phyloP scores from a whole-genome alignment of 352 stramenopile species.

The Lagenidium giganteum region DNA sequence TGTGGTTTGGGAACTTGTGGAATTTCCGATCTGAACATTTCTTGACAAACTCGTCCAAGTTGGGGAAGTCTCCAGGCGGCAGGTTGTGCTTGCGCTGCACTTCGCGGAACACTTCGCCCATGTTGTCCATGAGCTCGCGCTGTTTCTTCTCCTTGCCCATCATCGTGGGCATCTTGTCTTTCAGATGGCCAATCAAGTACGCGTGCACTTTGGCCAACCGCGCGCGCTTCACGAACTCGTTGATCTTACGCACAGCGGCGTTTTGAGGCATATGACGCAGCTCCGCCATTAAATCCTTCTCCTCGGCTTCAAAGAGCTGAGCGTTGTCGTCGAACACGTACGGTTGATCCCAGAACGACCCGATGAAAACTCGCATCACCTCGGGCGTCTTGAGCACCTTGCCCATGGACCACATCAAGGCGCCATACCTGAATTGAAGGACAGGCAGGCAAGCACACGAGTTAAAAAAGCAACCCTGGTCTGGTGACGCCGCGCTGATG shows the following conservation, averaged over 20 bases:
- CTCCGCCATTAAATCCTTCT: constrained; percentile 97
- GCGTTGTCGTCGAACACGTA: constrained; percentile 86
- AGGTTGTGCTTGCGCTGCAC: constrained; percentile 98
- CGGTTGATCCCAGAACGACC: constrained; percentile 96
- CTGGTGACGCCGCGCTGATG: no score
- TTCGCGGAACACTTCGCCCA: constrained; percentile 95
- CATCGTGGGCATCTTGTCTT: constrained; percentile 95
- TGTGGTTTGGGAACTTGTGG: constrained; percentile 88
- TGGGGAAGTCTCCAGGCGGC: constrained; percentile 92
- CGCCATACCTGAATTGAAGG: constrained; percentile 86
- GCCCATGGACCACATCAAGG: constrained; percentile 97
- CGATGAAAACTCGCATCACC: constrained; percentile 97
- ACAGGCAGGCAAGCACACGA: background rate
- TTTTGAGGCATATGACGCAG: constrained; percentile 94
- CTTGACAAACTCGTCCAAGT: constrained; percentile 84
- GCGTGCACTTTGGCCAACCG: constrained; percentile 95
- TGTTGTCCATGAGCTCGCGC: constrained; percentile 91
- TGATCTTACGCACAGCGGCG: constrained; percentile 92
- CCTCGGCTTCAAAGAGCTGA: constrained; percentile 95
- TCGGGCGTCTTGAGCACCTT: constrained; percentile 98
- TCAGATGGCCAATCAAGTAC: constrained; percentile 97
- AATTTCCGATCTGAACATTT: constrained; percentile 88
- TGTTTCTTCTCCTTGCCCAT: constrained; percentile 98
- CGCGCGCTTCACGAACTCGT: constrained; percentile 94
- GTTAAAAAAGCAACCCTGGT: background rate